Percentiles rank a stretch among this genome's conserved stretches.
These are phyloP conservation scores for Plasmodium knowlesi DNA, from an alignment of 169 alveolate genomes.

Conservation along the genomic window DNA sequence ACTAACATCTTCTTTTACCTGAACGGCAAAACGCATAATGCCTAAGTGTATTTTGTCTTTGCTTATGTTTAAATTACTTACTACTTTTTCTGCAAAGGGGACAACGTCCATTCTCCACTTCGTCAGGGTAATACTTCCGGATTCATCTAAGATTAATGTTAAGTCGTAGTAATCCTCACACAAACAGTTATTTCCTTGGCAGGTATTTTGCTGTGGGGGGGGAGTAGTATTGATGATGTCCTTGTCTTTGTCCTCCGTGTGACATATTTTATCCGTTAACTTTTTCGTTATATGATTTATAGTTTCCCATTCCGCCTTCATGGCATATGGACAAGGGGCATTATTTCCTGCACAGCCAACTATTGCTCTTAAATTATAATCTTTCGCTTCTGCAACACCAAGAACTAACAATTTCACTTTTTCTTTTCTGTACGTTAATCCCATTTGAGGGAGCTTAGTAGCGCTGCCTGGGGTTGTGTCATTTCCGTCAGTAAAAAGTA, in stretches of 20 bases:
- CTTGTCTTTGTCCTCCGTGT: conserved; percentile 30
- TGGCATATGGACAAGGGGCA: conserved; percentile 28
- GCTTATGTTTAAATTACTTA: conserved; percentile 30
- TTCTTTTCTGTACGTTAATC: conserved; percentile 15
- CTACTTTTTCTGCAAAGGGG: conserved; percentile 55
- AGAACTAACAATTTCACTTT: conserved; percentile 55
- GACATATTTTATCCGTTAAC: conserved; percentile 60
- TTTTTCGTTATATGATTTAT: conserved; percentile 45
- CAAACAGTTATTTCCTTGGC: conserved; percentile 54
- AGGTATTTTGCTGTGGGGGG: conserved; percentile 23
- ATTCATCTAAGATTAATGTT: conserved; percentile 63
- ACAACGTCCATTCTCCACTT: conserved; percentile 45
- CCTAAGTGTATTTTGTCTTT: conserved; percentile 60
- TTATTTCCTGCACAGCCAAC: conserved; percentile 36
- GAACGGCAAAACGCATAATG: conserved; percentile 43
- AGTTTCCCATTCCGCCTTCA: conserved; percentile 74
- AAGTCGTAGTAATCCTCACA: conserved; percentile 64
- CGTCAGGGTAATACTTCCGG: conserved; percentile 23
- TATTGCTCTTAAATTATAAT: conserved; percentile 31
- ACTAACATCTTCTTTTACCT: conserved; percentile 27
- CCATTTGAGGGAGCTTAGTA: conserved; percentile 13
- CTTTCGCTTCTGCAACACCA: conserved; percentile 47
- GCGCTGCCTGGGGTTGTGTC: conserved; percentile 5
- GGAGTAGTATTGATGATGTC: neutral
- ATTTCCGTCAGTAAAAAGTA: conserved; percentile 66